phyloP scores from a whole-genome alignment of 2,329 filamentous ascomycete genomes.

The Orbilia blumenaviensis region DNA sequence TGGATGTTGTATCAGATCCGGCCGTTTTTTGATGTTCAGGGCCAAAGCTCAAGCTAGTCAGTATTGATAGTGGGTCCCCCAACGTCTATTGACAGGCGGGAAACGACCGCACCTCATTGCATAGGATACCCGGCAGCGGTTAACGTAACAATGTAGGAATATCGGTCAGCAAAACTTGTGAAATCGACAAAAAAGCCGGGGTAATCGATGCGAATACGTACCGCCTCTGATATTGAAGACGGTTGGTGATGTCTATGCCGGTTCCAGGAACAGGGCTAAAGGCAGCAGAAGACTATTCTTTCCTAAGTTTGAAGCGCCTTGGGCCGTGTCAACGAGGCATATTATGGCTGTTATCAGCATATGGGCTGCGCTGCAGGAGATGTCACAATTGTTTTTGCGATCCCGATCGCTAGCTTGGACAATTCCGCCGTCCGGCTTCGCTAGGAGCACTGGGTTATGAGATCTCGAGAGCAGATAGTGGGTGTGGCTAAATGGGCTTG shows the following conservation, averaged over 20 bases:
- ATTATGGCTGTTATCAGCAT: slow-evolving; percentile 16
- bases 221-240: neutral
- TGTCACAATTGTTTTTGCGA: slow-evolving; percentile 18
- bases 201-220: slow-evolving; percentile 1
- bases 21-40: slow-evolving; percentile 28
- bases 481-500: too few species aligned
- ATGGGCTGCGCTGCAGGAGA: slow-evolving; percentile 36
- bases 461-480: neutral
- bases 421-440: slow-evolving; percentile 9
- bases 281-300: slow-evolving; percentile 8
- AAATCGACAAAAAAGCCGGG: neutral
- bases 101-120: slow-evolving; percentile 23
- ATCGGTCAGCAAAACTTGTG: slow-evolving; percentile 18
- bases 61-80: neutral
- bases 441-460: neutral
- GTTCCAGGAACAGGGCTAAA: slow-evolving; percentile 25
- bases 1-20: slow-evolving; percentile 18
- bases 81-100: slow-evolving; percentile 35
- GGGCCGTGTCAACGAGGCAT: slow-evolving; percentile 38
- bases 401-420: slow-evolving; percentile 21
- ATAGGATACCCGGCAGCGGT: slow-evolving; percentile 27
- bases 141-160: slow-evolving; percentile 39
- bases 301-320: slow-evolving; percentile 30
- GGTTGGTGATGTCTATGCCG: slow-evolving; percentile 9
- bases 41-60: slow-evolving; percentile 20